These are phyloP conservation scores for Chaetomium globosum DNA, from an alignment of 2,329 filamentous ascomycete genomes.

Conservation along the genomic window DNA sequence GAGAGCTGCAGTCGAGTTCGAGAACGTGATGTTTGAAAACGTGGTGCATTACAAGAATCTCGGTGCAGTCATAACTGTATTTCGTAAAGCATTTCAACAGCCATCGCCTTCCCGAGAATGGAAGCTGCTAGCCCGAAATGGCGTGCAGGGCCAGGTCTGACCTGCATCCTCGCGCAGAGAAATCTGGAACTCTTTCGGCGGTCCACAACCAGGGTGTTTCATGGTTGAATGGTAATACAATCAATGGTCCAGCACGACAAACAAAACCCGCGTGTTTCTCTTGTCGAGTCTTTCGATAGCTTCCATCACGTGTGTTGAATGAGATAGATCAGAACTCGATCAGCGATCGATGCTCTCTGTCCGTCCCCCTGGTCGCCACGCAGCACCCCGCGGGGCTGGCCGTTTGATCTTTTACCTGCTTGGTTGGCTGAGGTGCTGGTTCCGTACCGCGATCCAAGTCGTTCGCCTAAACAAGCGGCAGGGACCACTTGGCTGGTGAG, in stretches of 20 bases:
- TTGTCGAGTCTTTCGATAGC: background rate
- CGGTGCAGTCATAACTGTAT: background rate
- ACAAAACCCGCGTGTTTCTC: background rate
- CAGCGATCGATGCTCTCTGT: slow-evolving; percentile 4
- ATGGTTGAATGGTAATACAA: background rate
- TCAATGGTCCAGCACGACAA: too few species aligned
- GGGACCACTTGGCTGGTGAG: slow-evolving; percentile 32
- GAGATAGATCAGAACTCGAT: background rate
- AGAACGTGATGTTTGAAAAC: background rate
- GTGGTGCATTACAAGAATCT: background rate
- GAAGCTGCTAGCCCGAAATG: slow-evolving; percentile 12
- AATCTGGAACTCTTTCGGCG: slow-evolving; percentile 11
- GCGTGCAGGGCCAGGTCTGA: slow-evolving; percentile 13
- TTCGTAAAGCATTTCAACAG: background rate
- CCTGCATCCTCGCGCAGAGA: slow-evolving; percentile 17
- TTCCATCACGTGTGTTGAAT: slow-evolving; percentile 3
- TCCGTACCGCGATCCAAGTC: slow-evolving; percentile 32
- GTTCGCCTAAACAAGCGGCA: slow-evolving; percentile 38
- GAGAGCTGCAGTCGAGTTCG: background rate
- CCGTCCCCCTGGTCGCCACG: slow-evolving; percentile 9
- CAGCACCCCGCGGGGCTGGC: slow-evolving; percentile 17
- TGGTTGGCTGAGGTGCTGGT: slow-evolving; percentile 27
- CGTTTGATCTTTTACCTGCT: slow-evolving; percentile 27
- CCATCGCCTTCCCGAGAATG: background rate
- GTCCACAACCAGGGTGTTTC: slow-evolving; percentile 7